Base-by-base conservation (phyloP, 345 rosid genomes). In the Acer campestre region DNA sequence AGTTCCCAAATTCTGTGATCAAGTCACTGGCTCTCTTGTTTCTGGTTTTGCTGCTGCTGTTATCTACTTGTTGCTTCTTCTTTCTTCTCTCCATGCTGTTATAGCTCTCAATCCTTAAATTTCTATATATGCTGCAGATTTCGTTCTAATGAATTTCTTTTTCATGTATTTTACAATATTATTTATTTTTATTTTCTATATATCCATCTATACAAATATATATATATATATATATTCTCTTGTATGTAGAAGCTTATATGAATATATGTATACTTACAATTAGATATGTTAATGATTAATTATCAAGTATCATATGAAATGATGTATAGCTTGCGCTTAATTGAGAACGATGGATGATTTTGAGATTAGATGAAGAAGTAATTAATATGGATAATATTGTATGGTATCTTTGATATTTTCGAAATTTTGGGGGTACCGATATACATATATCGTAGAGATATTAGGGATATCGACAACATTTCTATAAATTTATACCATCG, bases 1-100 rank as follows among this genome's bases (percentile, higher is more conserved):
- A 75, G 89, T 90, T 72, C 86, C 88, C 4, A 80, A 80, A 25
- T 90, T 78, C 67, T 87, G 90, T 46, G 85, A 90, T 75, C 77
- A 75, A 59, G 83, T 78, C 58, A 83, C 86, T 1, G 83, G 84
- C 2, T 49, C 89, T 75, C 84, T 90, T 17, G 35, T 82, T 44
- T 77, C 86, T n/a, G 89, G 88, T 44, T 83, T 88, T 55, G 82
- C 48, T n/a, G 89, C 91, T 0, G 80, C 87, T 9, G 7, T 67
- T 0, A 1, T 76, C 51, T 88, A 88, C 80, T 75, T 80, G 5
- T 1, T 88, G 71, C 81, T 86, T 70, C 80, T 80, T 61, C 79
- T 88, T 16, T 75, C 38, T 51, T 84, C 88, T 63, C 86, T 90
- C 3, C 80, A 73, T 55, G 71, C 78, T 29, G 61, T 81, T 61